Base-by-base conservation (phyloP, 805 yeast genomes). In the Clavispora carvajalis region DNA sequence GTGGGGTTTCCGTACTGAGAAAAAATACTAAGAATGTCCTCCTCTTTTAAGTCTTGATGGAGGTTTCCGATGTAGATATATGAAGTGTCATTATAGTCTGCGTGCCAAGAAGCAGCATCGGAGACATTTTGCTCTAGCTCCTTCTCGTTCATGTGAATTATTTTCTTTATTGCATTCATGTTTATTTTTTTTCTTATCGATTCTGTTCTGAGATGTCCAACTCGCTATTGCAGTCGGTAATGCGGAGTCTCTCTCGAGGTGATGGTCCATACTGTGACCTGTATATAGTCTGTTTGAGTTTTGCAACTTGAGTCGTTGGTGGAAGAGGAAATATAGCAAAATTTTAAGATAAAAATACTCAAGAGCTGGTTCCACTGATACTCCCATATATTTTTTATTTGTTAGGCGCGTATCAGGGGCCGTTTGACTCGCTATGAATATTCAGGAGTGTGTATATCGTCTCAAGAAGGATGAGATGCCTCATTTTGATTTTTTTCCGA, bases 1-100 rank as follows among this genome's bases (percentile, higher is more conserved):
- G 84, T 82, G 0, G 96, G 96, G 15, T 80, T 74, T 0, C 98
- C 98, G 59, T 76, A 91, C 55, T 91, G 97, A 2, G 95, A 84
- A 57, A 91, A 91, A 23, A 90, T 76, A 0, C 79, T 73, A 6
- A 89, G 53, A 0, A 91, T 59, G 56, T 91, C 97, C 36, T 80
- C 79, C 55, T 88, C 96, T 7, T 77, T 78, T 21, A 88, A 58
- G 23, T 77, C 76, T 12, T 54, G 62, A 8, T 88, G 81, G 9
- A 91, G 58, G 4, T 82, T 78, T 1, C 95, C 91, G n/a, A 91
- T 79, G 53, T 69, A 85, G 1, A 90, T 69, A 55, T 81, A 88
- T 1, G 91, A 80, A 0, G 91, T 76, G 47, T 88, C 90, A 18
- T 65, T 65, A 55, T 80, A 88, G 49, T 90, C 95, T 44, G 78